A percentile compares a stretch with the other conserved stretches of the same genome.
phyloP scores from a whole-genome alignment of 345 rosid genomes.

The Hevea brasiliensis region DNA sequence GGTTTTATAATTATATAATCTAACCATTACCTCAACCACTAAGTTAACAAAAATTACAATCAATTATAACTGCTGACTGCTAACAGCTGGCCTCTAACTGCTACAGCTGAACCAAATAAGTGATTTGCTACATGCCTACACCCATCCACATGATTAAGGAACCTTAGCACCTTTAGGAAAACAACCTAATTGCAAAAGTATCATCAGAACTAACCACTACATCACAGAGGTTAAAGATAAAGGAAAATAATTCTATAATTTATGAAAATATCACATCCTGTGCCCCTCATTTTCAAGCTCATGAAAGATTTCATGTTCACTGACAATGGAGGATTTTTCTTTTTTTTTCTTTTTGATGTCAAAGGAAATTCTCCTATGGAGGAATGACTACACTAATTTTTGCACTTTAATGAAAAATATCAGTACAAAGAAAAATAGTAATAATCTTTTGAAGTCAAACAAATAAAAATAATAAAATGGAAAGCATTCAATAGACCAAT shows the following conservation, averaged over 20 bases:
- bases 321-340: too few species aligned
- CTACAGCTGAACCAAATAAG: too few species aligned
- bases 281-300: background rate
- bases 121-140: too few species aligned
- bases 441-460: background rate
- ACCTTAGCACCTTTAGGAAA: background rate
- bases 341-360: too few species aligned
- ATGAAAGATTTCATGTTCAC: background rate
- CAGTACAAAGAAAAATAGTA: constrained; percentile 1
- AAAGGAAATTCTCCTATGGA: constrained; percentile 10
- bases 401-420: constrained; percentile 9
- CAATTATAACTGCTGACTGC: too few species aligned
- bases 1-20: too few species aligned
- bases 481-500: background rate
- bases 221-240: background rate
- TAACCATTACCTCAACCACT: too few species aligned
- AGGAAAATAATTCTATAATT: too few species aligned
- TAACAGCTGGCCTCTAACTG: too few species aligned
- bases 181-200: background rate
- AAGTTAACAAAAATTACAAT: too few species aligned
- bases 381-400: background rate
- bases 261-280: background rate
- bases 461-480: background rate
- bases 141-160: background rate
- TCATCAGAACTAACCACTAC: background rate